These are phyloP conservation scores for Amanita subjunquillea DNA, from an alignment of 768 basidiomycete species.

Conservation along the genomic window DNA sequence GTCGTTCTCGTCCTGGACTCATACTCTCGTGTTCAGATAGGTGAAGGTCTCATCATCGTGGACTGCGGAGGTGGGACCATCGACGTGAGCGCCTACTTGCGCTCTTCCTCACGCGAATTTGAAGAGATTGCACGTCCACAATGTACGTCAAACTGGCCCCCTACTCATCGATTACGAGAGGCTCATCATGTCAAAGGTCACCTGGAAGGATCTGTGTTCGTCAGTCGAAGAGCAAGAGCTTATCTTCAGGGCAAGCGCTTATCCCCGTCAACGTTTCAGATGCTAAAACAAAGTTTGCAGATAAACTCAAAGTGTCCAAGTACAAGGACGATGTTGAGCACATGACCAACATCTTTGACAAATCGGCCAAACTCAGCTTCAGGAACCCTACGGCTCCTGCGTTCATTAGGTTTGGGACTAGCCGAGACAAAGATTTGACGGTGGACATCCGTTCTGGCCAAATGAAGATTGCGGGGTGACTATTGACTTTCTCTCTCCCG, in stretches of 20 bases:
- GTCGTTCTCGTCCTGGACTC: not conserved
- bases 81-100: not conserved
- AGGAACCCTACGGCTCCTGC: constrained; percentile 25
- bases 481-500: not conserved
- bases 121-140: constrained; percentile 1
- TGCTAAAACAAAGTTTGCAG: constrained; percentile 23
- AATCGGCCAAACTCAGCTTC: constrained; percentile 36
- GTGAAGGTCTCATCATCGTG: not conserved
- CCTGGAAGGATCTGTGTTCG: constrained; percentile 41
- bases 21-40: not conserved
- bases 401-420: constrained; percentile 37
- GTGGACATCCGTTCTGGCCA: constrained; percentile 36
- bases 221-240: constrained; percentile 30
- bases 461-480: constrained; percentile 29
- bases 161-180: not conserved
- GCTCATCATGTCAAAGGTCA: constrained; percentile 22
- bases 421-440: constrained; percentile 26
- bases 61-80: constrained; percentile 1
- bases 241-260: constrained; percentile 25
- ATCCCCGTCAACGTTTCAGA: not conserved
- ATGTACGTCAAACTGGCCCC: constrained; percentile 5
- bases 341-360: constrained; percentile 18
- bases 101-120: not conserved
- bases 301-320: constrained; percentile 18
- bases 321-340: constrained; percentile 5